Conservation (phyloP, 441 rosid species). For the Populus hybrid region DNA sequence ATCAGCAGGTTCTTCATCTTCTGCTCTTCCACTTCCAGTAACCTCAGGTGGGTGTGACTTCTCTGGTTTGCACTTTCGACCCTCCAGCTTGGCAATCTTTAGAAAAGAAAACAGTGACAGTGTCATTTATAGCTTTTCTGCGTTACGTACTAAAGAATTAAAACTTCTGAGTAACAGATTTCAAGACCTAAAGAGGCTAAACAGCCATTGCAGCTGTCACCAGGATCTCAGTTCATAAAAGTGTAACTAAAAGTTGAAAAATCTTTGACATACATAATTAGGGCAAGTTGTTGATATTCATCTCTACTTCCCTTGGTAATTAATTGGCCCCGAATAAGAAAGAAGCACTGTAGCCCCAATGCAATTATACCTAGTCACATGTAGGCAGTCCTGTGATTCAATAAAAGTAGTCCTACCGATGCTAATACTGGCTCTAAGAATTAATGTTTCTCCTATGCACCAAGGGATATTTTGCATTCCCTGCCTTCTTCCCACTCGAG, state of each 20-base stretch:
- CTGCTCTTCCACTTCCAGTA: conserved; percentile 21
- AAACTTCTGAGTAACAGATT: neutral
- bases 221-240: neutral
- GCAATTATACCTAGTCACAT: neutral
- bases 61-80: conserved; percentile 17
- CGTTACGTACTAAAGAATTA: neutral
- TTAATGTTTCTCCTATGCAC: conserved; percentile 7
- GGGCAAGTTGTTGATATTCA: neutral
- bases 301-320: neutral
- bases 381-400: conserved; percentile 1
- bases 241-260: neutral
- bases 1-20: conserved; percentile 23
- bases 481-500: neutral
- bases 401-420: conserved; percentile 6
- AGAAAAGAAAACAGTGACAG: neutral
- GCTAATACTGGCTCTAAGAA: neutral
- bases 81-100: conserved; percentile 31
- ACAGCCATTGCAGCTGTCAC: neutral
- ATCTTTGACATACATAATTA: neutral
- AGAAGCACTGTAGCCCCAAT: neutral
- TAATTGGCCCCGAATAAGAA: neutral
- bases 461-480: conserved; percentile 21
- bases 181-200: neutral
- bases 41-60: neutral
- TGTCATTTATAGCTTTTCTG: neutral